Evolutionary conservation across 169 alveolate genomes (phyloP).

Genomic region (Cryptosporidium ryanae): DNA sequence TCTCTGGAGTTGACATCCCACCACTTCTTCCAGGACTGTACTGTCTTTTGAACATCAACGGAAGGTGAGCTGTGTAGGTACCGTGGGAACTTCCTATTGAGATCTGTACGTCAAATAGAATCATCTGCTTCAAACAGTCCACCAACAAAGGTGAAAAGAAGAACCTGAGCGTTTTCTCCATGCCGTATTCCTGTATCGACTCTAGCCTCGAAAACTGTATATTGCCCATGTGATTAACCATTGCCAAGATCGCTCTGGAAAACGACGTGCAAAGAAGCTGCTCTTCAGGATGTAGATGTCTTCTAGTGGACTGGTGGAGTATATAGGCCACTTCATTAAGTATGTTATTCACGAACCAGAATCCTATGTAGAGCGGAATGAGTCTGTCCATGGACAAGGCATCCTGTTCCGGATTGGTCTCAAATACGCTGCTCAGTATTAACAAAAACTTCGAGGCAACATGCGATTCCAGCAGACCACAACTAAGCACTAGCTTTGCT

Average conservation of each 20-base stretch:
- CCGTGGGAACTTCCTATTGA: slow-evolving; percentile 72
- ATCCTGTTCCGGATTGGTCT: slow-evolving; percentile 7
- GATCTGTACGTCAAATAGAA: slow-evolving; percentile 54
- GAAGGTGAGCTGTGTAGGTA: slow-evolving; percentile 61
- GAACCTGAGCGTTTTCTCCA: slow-evolving; percentile 35
- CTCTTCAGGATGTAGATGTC: slow-evolving; percentile 26
- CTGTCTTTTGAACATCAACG: slow-evolving; percentile 32
- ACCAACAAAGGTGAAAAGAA: slow-evolving; percentile 18
- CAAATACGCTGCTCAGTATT: slow-evolving; percentile 29
- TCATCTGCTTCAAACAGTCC: slow-evolving; percentile 34
- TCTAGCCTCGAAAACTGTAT: slow-evolving; percentile 48
- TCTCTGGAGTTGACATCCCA: slow-evolving; percentile 51
- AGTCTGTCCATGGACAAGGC: slow-evolving; percentile 64
- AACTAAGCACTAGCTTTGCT: slow-evolving; percentile 44
- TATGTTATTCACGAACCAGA: slow-evolving; percentile 53
- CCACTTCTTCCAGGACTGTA: slow-evolving; percentile 4
- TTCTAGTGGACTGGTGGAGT: slow-evolving; percentile 57
- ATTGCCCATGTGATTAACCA: slow-evolving; percentile 17
- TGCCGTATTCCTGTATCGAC: slow-evolving; percentile 37
- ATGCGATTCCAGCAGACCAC: slow-evolving; percentile 63
- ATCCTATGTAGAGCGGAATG: slow-evolving; percentile 38
- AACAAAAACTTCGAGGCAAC: slow-evolving; percentile 65
- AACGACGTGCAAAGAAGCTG: slow-evolving; percentile 48
- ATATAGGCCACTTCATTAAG: slow-evolving; percentile 33
- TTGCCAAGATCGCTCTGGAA: slow-evolving; percentile 41